Percentiles rank a stretch among this genome's conserved stretches.
These are phyloP conservation scores for Pseudogymnoascus verrucosus DNA, from an alignment of 2,329 filamentous ascomycete genomes.

Conservation along the genomic window DNA sequence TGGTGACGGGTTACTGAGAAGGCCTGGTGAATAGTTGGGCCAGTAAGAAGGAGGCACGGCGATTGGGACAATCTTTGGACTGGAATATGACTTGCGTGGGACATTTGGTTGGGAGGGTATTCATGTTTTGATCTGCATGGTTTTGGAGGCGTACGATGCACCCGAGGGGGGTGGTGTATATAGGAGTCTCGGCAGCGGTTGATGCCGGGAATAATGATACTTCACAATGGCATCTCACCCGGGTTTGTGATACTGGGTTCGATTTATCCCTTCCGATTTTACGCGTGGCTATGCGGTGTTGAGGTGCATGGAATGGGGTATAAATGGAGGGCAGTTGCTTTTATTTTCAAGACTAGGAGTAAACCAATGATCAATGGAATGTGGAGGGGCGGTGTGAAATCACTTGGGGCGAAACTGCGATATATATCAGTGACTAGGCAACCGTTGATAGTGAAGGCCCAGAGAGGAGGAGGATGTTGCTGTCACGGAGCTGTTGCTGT, in stretches of 20 bases:
- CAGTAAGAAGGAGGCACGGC: neutral
- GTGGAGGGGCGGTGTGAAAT: no score
- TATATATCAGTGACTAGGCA: no score
- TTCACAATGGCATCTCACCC: neutral
- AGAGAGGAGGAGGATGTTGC: no score
- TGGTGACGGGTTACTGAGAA: neutral
- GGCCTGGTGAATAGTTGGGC: neutral
- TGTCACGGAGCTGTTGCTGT: no score
- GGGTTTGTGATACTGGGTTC: neutral
- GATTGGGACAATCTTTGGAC: neutral
- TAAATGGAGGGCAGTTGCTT: neutral
- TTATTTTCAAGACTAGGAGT: no score
- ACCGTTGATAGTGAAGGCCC: no score
- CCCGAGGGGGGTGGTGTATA: neutral
- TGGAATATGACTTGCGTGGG: neutral
- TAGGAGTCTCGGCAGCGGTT: neutral
- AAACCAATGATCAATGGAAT: no score
- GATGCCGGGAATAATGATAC: neutral
- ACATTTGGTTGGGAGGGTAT: neutral
- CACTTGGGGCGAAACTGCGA: no score
- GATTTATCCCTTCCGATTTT: neutral
- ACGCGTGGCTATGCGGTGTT: neutral
- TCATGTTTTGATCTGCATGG: neutral
- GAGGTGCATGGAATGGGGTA: neutral
- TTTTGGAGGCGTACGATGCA: neutral